These are phyloP conservation scores for Agrocybe praecox DNA, from an alignment of 768 basidiomycete species.

Conservation along the genomic window DNA sequence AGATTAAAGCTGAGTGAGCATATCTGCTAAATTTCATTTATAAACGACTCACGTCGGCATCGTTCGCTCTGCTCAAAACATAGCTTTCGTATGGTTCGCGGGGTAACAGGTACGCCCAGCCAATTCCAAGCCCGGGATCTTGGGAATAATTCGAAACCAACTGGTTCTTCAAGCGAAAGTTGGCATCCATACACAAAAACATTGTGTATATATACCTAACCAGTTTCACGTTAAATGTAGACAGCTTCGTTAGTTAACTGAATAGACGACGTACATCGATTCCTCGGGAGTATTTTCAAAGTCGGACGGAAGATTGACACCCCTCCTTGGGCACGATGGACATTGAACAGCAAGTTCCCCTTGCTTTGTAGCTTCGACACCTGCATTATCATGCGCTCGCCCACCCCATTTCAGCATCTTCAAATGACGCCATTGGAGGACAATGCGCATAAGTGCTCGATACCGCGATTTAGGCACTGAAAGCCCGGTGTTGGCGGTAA, in stretches of 20 bases:
- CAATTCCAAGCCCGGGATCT: conserved; percentile 1
- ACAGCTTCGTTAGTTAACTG: too few species aligned
- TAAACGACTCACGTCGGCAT: conserved; percentile 1
- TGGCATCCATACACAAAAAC: neutral
- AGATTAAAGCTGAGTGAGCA: neutral
- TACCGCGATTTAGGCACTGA: conserved; percentile 1
- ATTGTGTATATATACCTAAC: neutral
- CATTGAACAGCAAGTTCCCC: conserved; percentile 1
- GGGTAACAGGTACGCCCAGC: conserved; percentile 1
- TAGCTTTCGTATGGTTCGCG: neutral
- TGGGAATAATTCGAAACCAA: conserved; percentile 1
- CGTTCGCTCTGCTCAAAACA: neutral
- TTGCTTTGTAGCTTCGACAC: neutral
- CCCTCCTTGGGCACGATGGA: conserved; percentile 1
- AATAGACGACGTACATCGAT: neutral
- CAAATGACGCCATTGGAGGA: conserved; percentile 4
- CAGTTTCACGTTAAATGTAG: neutral
- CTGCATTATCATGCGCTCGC: neutral
- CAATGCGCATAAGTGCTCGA: neutral
- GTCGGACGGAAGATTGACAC: neutral
- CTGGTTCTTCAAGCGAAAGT: neutral
- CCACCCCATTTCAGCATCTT: conserved; percentile 6
- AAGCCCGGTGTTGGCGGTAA: conserved; percentile 2
- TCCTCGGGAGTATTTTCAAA: neutral
- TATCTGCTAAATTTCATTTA: neutral